A percentile compares a stretch with the other conserved stretches of the same genome.
These are phyloP conservation scores for Arachis monticola DNA, from an alignment of 331 rosid species.

Conservation along the genomic window DNA sequence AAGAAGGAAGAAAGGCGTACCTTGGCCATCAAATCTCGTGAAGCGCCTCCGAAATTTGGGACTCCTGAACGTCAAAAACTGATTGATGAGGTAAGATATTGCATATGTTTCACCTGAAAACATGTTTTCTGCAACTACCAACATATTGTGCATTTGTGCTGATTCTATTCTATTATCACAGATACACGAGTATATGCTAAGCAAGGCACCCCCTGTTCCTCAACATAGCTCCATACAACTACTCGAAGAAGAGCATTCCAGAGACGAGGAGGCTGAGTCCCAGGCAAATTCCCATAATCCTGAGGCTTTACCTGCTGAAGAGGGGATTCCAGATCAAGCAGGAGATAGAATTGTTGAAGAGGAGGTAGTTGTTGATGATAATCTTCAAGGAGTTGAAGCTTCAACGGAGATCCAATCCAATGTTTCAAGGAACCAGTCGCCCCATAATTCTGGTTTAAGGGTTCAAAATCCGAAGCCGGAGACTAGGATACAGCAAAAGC, in stretches of 20 bases:
- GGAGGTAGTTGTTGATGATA: slow-evolving; percentile 46
- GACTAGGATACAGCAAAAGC: slow-evolving; percentile 49
- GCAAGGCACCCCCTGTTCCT: slow-evolving; percentile 86
- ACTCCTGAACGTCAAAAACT: slow-evolving; percentile 83
- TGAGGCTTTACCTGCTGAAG: slow-evolving; percentile 42
- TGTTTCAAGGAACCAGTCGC: slow-evolving; percentile 49
- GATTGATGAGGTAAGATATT: slow-evolving; percentile 72
- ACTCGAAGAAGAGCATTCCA: slow-evolving; percentile 51
- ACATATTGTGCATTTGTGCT: slow-evolving; percentile 17
- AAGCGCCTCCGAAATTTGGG: slow-evolving; percentile 73
- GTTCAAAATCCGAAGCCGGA: slow-evolving; percentile 52
- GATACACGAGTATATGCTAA: slow-evolving; percentile 83
- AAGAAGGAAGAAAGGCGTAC: slow-evolving; percentile 84
- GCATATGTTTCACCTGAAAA: background rate
- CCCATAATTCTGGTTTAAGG: slow-evolving; percentile 49
- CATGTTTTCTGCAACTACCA: background rate
- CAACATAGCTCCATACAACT: slow-evolving; percentile 47
- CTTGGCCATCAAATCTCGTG: slow-evolving; percentile 84
- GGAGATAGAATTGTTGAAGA: slow-evolving; percentile 60
- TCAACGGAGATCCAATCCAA: slow-evolving; percentile 46
- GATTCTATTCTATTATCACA: slow-evolving; percentile 40
- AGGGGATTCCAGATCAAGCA: slow-evolving; percentile 44
- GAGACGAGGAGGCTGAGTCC: slow-evolving; percentile 43
- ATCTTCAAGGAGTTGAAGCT: slow-evolving; percentile 43
- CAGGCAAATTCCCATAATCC: slow-evolving; percentile 42